A percentile compares a stretch with the other conserved stretches of the same genome.
phyloP scores from a whole-genome alignment of 148 eudicot species.

The Agrostemma githago region DNA sequence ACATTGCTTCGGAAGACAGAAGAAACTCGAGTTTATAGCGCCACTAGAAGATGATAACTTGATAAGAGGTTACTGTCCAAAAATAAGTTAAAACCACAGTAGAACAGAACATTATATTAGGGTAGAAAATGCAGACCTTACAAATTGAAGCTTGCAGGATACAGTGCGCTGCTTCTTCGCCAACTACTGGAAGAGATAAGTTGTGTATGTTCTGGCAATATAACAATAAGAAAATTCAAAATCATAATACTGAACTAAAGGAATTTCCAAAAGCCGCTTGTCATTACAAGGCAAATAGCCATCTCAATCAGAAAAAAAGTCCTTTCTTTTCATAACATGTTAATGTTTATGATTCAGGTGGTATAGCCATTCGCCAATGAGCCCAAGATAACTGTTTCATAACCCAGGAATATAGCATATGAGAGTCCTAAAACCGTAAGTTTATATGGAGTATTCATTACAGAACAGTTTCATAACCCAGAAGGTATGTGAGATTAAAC shows the following conservation, averaged over 20 bases:
- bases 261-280: neutral
- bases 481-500: neutral
- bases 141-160: slow-evolving; percentile 63
- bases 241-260: neutral
- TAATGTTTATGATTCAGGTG: too few relatives aligned
- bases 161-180: slow-evolving; percentile 28
- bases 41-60: neutral
- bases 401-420: too few relatives aligned
- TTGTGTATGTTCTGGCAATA: slow-evolving; percentile 62
- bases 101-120: neutral
- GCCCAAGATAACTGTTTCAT: neutral
- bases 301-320: neutral
- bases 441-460: too few relatives aligned
- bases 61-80: neutral
- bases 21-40: neutral
- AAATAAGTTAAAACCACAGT: neutral
- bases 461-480: neutral
- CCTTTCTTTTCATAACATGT: neutral
- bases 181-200: slow-evolving; percentile 43
- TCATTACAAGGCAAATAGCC: neutral
- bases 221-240: slow-evolving; percentile 7
- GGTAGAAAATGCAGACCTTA: slow-evolving; percentile 43
- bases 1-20: neutral
- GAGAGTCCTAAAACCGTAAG: too few relatives aligned
- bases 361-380: neutral